phyloP scores from a whole-genome alignment of 2,329 filamentous ascomycete species.

The Microcyclospora pomicola region DNA sequence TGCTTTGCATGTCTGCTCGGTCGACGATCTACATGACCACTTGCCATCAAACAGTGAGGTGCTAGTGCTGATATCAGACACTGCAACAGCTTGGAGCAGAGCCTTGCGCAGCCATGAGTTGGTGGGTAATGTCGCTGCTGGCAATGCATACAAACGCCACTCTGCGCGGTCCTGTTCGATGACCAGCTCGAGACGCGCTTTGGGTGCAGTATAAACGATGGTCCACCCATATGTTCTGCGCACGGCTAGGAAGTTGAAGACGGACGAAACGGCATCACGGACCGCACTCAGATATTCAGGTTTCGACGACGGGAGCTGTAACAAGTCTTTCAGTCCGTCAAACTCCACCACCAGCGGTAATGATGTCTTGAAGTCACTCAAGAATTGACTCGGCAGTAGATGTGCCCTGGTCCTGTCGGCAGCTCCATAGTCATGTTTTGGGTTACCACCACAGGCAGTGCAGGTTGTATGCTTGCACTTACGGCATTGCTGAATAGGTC shows the following conservation, averaged over 20 bases:
- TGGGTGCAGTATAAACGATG: constrained; percentile 25
- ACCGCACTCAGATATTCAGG: constrained; percentile 20
- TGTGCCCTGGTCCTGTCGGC: too few species aligned
- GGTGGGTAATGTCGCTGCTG: constrained; percentile 7
- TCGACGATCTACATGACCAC: constrained; percentile 32
- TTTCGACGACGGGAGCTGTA: too few species aligned
- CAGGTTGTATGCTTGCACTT: constrained; percentile 44
- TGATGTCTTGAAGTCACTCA: too few species aligned
- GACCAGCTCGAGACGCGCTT: constrained; percentile 27
- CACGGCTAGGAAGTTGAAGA: constrained; percentile 23
- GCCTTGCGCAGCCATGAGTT: constrained; percentile 12
- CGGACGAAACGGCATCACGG: constrained; percentile 19
- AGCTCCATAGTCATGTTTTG: constrained; percentile 32
- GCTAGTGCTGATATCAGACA: constrained; percentile 1
- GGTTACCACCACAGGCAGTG: constrained; percentile 39
- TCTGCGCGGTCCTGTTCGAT: constrained; percentile 6
- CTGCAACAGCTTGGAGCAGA: constrained; percentile 16
- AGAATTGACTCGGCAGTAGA: too few species aligned
- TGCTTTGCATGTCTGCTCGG: constrained; percentile 4
- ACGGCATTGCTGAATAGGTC: constrained; percentile 33
- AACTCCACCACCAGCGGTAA: too few species aligned
- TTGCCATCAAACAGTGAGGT: constrained; percentile 22
- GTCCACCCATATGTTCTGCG: constrained; percentile 26
- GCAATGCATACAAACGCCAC: constrained; percentile 20
- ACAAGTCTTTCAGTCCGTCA: too few species aligned